Base-by-base conservation (phyloP, 2,329 filamentous ascomycete genomes). In the Monilinia fructigena region DNA sequence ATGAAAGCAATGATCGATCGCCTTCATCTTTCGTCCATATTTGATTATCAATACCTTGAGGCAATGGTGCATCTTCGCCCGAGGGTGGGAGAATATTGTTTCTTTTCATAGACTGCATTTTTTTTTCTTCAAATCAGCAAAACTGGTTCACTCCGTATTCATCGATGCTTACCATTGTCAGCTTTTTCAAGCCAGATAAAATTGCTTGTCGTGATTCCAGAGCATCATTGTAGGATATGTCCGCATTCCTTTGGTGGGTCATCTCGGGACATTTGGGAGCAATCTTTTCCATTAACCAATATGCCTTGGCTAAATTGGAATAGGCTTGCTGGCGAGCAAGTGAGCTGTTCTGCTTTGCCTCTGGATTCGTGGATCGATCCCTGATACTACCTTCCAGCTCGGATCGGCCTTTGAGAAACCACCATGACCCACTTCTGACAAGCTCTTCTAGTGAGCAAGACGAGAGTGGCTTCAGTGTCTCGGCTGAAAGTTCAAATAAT, bases 361-460 rank as follows among this genome's bases (percentile, higher is more conserved):
- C 83, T 5, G 83, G 80, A 53, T 78, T 81, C 47, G 80, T 78
- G 40, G 88, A 83, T 8, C 86, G 83, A 63, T 86, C 87, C 68
- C 91, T 84, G 56, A 96, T 87, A 50, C 89, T 82, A 16, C 80
- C 78, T 76, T 97, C 93, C 62, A 97, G 82, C 12, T 88, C 87
- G 74, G 88, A 86, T 68, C 93, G 88, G 26, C 93, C 93, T 71
- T 86, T 89, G 55, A 96, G 76, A 74, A 97, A 96, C 93, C 93
- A 97, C 93, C 93, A 97, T 0, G 91, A 80, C 4, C 87, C 88
- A 31, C 88, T 89, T 67, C 91, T 85, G 12, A 89, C 82, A 80
- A 93, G 89, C 68, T 92, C 86, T 56, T 83, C 81, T 0, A 89
- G 82, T 0, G 86, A 80, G 61, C 86, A 89, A 40, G 84, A 82